Conservation (phyloP, 1,284 basidiomycete genomes). For the Pyrrhoderma lamaoense region DNA sequence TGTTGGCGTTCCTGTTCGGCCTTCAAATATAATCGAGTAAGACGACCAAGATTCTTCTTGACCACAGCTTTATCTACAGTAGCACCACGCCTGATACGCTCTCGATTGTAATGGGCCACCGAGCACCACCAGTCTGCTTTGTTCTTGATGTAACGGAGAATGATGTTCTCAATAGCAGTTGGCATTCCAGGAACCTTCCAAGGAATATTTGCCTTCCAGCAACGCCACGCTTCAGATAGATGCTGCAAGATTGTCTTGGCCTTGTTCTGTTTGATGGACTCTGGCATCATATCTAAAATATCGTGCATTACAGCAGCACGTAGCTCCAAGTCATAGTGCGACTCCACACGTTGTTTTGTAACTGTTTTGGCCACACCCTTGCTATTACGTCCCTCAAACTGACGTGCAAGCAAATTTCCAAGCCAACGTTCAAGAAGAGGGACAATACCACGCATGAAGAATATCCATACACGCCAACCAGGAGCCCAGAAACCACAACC, state of each 20-base stretch:
- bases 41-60: constrained; percentile 89
- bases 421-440: constrained; percentile 97
- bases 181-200: constrained; percentile 98
- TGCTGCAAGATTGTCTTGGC: constrained; percentile 98
- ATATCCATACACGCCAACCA: constrained; percentile 99
- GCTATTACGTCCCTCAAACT: constrained; percentile 97
- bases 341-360: constrained; percentile 98
- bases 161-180: constrained; percentile 98
- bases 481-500: constrained; percentile 99
- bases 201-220: constrained; percentile 99
- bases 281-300: constrained; percentile 98
- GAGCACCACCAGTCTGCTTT: constrained; percentile 99
- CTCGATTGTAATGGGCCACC: constrained; percentile 91
- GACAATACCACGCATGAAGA: constrained; percentile 99
- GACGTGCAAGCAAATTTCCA: constrained; percentile 94
- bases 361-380: constrained; percentile 95
- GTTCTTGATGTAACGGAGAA: constrained; percentile 97
- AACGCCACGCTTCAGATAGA: constrained; percentile 95
- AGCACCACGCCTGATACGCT: constrained; percentile 91
- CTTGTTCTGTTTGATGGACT: constrained; percentile 98
- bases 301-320: constrained; percentile 99
- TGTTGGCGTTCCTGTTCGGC: constrained; percentile 97
- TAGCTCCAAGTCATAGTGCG: constrained; percentile 95
- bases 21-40: constrained; percentile 91
- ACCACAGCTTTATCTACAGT: constrained; percentile 99